Evolutionary conservation across 2,329 filamentous ascomycete genomes (phyloP).

Genomic region (Laburnicola sp.): DNA sequence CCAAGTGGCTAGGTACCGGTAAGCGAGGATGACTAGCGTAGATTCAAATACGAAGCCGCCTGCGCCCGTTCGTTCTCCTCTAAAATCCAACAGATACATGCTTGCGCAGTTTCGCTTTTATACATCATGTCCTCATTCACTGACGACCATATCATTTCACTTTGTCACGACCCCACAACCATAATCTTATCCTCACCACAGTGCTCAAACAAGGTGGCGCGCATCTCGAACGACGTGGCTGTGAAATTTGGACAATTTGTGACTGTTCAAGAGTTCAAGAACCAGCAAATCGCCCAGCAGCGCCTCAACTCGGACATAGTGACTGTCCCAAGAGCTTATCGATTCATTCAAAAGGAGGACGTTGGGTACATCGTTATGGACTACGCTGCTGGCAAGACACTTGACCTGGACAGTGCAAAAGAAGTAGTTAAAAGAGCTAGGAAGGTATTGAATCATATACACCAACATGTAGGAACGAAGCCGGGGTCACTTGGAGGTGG

Average conservation of each 20-base stretch:
- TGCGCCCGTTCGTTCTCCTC: no score
- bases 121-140: not conserved
- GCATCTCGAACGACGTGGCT: constrained; percentile 3
- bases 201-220: constrained; percentile 7
- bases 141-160: constrained; percentile 2
- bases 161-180: constrained; percentile 4
- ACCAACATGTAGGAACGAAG: constrained; percentile 3
- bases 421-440: no score
- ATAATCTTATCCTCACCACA: constrained; percentile 2
- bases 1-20: no score
- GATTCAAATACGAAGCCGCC: no score
- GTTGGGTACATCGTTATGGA: constrained; percentile 8
- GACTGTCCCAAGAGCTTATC: constrained; percentile 4
- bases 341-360: constrained; percentile 7
- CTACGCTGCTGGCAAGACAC: constrained; percentile 5
- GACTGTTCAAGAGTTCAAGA: constrained; percentile 7
- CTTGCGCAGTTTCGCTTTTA: not conserved
- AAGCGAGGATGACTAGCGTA: no score
- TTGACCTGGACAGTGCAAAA: not conserved
- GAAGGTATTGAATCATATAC: not conserved
- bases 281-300: constrained; percentile 7
- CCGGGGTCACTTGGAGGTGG: constrained; percentile 7
- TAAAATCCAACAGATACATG: not conserved
- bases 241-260: constrained; percentile 8
- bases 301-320: constrained; percentile 7